Percentiles rank a stretch among this genome's conserved stretches.
These are phyloP conservation scores for Alternaria angustiovoidea DNA, from an alignment of 2,329 filamentous ascomycete species.

Conservation along the genomic window DNA sequence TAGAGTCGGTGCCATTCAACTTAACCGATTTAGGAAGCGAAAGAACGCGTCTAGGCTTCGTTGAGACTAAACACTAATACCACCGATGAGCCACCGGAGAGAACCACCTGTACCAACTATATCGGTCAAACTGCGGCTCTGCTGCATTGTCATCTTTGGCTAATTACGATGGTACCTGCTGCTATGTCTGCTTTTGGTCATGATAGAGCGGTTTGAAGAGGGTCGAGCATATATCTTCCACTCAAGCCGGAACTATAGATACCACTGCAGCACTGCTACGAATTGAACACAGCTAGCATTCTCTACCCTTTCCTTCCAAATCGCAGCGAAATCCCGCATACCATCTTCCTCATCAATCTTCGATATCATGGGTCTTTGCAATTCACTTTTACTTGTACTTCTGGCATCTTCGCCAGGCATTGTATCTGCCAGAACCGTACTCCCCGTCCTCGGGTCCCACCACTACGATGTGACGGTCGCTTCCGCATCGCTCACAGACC, in stretches of 20 bases:
- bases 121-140: neutral
- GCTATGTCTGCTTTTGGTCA: neutral
- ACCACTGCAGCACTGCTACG: neutral
- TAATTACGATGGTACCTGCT: neutral
- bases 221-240: neutral
- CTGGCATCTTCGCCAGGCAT: slow-evolving; percentile 1
- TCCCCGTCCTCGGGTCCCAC: slow-evolving; percentile 25
- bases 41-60: slow-evolving; percentile 26
- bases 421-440: slow-evolving; percentile 3
- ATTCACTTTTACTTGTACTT: slow-evolving; percentile 4
- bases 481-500: slow-evolving; percentile 26
- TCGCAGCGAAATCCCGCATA: neutral
- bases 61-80: slow-evolving; percentile 7
- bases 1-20: neutral
- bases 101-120: neutral
- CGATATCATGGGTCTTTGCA: slow-evolving; percentile 10
- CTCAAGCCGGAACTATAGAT: neutral
- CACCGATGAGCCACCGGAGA: neutral
- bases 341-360: neutral
- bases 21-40: slow-evolving; percentile 26
- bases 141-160: neutral
- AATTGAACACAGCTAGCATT: neutral
- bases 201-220: slow-evolving; percentile 1
- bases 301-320: neutral
- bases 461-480: slow-evolving; percentile 24